phyloP scores from a whole-genome alignment of 1,284 basidiomycete species.

The Leccinum variabile region DNA sequence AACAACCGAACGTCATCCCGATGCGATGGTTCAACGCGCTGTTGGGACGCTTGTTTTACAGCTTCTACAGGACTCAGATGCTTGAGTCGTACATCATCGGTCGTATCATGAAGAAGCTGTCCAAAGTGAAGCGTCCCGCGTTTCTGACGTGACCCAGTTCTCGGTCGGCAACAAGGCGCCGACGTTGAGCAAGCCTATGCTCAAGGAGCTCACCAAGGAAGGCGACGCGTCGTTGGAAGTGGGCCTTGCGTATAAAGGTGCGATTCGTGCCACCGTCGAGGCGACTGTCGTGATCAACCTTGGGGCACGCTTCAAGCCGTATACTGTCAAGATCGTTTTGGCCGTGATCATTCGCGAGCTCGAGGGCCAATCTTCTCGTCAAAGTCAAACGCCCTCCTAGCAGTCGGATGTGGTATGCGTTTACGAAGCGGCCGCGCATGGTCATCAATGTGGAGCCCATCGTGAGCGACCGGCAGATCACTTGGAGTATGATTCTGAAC shows the following conservation, averaged over 20 bases:
- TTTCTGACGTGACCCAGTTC: constrained; percentile 88
- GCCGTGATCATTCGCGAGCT: constrained; percentile 71
- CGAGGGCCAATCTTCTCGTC: constrained; percentile 72
- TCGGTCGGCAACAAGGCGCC: constrained; percentile 84
- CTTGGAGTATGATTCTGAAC: constrained; percentile 88
- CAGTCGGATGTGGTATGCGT: constrained; percentile 97
- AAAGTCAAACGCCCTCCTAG: constrained; percentile 78
- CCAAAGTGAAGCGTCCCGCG: constrained; percentile 84
- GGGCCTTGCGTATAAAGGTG: constrained; percentile 77
- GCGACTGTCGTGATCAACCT: constrained; percentile 86
- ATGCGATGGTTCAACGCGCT: constrained; percentile 97
- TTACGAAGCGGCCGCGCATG: constrained; percentile 90
- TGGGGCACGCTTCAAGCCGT: no score
- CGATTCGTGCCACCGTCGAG: constrained; percentile 81
- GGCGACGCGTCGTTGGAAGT: constrained; percentile 91
- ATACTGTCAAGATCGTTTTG: no score
- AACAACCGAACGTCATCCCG: constrained; percentile 58
- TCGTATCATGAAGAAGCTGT: constrained; percentile 90
- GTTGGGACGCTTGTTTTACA: constrained; percentile 90
- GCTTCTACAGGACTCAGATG: constrained; percentile 80
- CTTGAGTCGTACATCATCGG: constrained; percentile 85
- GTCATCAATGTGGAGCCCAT: constrained; percentile 89
- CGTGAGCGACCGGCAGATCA: constrained; percentile 89
- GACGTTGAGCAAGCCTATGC: constrained; percentile 91
- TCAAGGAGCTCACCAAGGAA: constrained; percentile 91